Evolutionary conservation across 148 eudicot species (phyloP), one percentile per base, ranked within the genome.

Genomic region (Silene conica): DNA sequence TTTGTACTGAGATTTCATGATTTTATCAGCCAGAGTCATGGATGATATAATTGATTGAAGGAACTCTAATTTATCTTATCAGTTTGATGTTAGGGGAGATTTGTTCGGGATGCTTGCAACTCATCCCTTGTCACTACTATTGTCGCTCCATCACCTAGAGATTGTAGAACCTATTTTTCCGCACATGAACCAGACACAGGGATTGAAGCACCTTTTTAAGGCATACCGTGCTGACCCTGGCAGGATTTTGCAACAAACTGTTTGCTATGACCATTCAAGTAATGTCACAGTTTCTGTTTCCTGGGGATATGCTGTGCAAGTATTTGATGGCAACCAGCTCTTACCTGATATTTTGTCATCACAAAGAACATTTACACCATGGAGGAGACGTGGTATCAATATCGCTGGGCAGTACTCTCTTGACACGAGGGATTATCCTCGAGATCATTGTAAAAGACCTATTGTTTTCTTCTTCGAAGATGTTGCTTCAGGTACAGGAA

Each of bases 301-400:
- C 2, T 90, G 96, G 96, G 96, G 98, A n/a, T 90, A 87, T 76
- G 86, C 86, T 45, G 74, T 90, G 83, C 96, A 90, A 82, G 76
- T 92, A 23, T 90, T 76, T 76, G 87, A 88, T 78, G 93, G 90
- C 56, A 86, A 88, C 73, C 69, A 78, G 65, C 86, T 81, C 56
- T 86, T 92, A 69, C 92, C 89, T 5, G 89, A 89, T 65, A 80
- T 92, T 50, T 80, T 89, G 69, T 74, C 81, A 6, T 45, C 75
- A 75, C 84, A 78, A 75, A 84, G 86, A 73, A 86, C 87, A 48
- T 92, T 92, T 83, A 83, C 69, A 19, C 89, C 95, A 52, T 92
- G 95, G 97, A 88, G 80, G 73, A 86, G 97, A 76, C 79, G 84
- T 18, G 81, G 79, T 66, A 60, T 69, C 62, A 71, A 73, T 54